These are phyloP conservation scores for Populus simonii DNA, from an alignment of 345 rosid genomes.

Conservation along the genomic window DNA sequence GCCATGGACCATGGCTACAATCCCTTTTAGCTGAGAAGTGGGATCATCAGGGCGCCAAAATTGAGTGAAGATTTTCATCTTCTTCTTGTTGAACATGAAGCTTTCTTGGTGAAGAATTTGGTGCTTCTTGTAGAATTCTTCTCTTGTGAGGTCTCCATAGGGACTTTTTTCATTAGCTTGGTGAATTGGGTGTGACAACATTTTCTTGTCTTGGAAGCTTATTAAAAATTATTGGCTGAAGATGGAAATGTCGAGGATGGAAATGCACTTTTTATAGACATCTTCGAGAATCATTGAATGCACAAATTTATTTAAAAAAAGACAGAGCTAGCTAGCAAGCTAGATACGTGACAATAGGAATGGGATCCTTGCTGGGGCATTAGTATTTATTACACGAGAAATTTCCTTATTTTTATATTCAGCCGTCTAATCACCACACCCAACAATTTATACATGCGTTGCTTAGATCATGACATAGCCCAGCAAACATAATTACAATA, in stretches of 20 bases:
- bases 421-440: background rate
- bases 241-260: background rate
- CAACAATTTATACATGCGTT: too few relatives aligned
- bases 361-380: background rate
- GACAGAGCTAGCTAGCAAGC: background rate
- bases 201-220: background rate
- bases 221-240: background rate
- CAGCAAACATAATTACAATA: background rate
- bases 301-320: background rate
- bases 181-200: conserved; percentile 28
- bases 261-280: background rate
- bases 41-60: conserved; percentile 15
- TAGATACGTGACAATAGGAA: background rate
- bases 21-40: conserved; percentile 2
- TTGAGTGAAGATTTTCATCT: conserved; percentile 36
- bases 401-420: too few relatives aligned
- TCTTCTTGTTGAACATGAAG: conserved; percentile 19
- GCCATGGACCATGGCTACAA: conserved; percentile 38
- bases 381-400: too few relatives aligned
- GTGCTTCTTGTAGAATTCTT: conserved; percentile 31
- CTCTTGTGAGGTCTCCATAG: conserved; percentile 26
- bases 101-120: conserved; percentile 23
- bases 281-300: too few relatives aligned
- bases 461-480: background rate
- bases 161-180: conserved; percentile 30